Conservation (phyloP, 2,329 filamentous ascomycete genomes). For the Alternaria alternata region DNA sequence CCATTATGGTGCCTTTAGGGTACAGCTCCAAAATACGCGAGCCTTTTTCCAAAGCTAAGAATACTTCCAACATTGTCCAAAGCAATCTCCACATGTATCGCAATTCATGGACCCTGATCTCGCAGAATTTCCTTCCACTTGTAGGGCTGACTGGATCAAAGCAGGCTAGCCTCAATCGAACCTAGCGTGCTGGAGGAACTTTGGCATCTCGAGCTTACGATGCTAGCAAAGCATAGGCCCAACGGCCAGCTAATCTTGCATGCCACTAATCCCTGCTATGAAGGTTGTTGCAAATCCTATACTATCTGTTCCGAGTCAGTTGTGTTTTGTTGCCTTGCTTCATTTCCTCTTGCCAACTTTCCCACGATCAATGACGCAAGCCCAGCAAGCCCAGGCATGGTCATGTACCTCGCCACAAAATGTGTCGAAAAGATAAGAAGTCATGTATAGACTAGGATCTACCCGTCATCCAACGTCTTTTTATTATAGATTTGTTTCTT, state of each 20-base stretch:
- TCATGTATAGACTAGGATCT: slow-evolving; percentile 18
- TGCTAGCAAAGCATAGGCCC: background rate
- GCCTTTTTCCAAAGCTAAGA: background rate
- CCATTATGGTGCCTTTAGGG: background rate
- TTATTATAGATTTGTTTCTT: background rate
- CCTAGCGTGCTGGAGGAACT: background rate
- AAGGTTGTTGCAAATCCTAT: background rate
- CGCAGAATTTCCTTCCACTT: background rate
- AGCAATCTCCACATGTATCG: slow-evolving; percentile 1
- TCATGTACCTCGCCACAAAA: slow-evolving; percentile 33
- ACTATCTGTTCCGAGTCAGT: slow-evolving; percentile 11
- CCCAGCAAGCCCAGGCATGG: slow-evolving; percentile 29
- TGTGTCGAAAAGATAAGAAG: slow-evolving; percentile 18
- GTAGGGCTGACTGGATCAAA: background rate
- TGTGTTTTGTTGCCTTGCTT: slow-evolving; percentile 17
- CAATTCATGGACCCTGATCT: background rate
- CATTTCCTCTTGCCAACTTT: slow-evolving; percentile 39
- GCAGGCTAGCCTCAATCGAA: background rate
- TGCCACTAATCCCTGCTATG: background rate
- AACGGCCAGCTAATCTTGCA: slow-evolving; percentile 6
- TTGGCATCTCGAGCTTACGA: background rate
- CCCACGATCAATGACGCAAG: slow-evolving; percentile 41
- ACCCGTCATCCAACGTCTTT: slow-evolving; percentile 1
- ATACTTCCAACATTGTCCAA: background rate
- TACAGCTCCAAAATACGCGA: background rate